These are phyloP conservation scores for Leptodermis oblonga DNA, from an alignment of 257 asterid species.

Conservation along the genomic window DNA sequence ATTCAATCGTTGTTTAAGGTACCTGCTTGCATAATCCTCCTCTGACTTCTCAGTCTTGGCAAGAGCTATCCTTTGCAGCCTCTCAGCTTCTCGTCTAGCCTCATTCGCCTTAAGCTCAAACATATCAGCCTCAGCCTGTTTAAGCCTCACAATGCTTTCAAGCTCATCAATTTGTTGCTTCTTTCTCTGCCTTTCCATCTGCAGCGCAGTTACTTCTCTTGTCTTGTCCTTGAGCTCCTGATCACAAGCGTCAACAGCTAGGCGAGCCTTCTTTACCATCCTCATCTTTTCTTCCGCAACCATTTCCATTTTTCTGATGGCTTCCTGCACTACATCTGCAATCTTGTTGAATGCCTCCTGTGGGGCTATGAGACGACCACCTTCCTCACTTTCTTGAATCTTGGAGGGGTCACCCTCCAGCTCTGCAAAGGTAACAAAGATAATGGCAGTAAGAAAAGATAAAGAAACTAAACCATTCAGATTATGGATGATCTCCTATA, in stretches of 20 bases:
- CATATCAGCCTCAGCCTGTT: constrained; percentile 91
- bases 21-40: constrained; percentile 86
- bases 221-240: constrained; percentile 92
- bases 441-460: neutral
- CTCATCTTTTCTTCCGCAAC: constrained; percentile 85
- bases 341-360: constrained; percentile 83
- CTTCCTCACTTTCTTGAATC: constrained; percentile 63
- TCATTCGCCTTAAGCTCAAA: constrained; percentile 84
- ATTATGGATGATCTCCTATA: neutral
- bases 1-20: constrained; percentile 79
- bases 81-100: constrained; percentile 90
- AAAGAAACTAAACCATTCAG: neutral
- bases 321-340: constrained; percentile 94
- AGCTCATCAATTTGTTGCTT: constrained; percentile 83
- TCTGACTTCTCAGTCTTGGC: constrained; percentile 83
- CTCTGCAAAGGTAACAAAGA: constrained; percentile 32
- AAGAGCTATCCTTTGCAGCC: constrained; percentile 76
- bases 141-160: constrained; percentile 79
- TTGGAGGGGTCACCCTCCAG: constrained; percentile 64
- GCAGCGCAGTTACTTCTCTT: constrained; percentile 60
- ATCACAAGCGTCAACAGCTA: constrained; percentile 77
- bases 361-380: constrained; percentile 64
- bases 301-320: constrained; percentile 84
- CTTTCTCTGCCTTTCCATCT: constrained; percentile 80
- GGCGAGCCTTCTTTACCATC: constrained; percentile 77